Evolutionary conservation across 2,329 filamentous ascomycete species (phyloP), one percentile per base, ranked within the genome.

Genomic region (Aureobasidium subglaciale): DNA sequence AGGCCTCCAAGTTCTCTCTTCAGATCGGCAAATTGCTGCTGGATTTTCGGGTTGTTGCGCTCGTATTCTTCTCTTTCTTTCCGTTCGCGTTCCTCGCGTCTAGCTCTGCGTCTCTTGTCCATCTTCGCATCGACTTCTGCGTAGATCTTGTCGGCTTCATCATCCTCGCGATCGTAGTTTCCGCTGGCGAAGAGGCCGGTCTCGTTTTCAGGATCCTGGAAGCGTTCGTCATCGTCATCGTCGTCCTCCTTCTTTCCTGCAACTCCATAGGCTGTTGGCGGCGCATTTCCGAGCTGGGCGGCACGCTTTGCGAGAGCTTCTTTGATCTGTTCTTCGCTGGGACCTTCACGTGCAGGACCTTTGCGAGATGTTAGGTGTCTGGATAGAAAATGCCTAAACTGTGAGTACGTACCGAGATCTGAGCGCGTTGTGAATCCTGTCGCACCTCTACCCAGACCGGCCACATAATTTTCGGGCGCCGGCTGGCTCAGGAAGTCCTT

Each of bases 381-480:
- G 35, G 4, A 32, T 18, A 13, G 48, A 41, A 10, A 18, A 18
- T 32, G 25, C 10, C 35, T 52, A 32, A 20, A 24, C 3, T 20
- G 48, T 41, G 35, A 41, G 48, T 40, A 52, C 48, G 27, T 52
- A 52, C 48, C 48, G 57, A 99, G 79, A 80, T 99, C 93, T 56
- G 92, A 97, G 66, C 95, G 85, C 37, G 93, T 99, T 15, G 93
- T 97, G 75, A 99, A 99, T 59, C 95, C 93, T 7, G 93, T 99
- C 20, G 95, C 95, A 74, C 93, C 93, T 79, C 95, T 88, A 73
- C 93, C 93, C 60, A 99, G 85, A 81, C 93, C 93, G 61, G 93
- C 93, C 61, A 99, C 92, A 63, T 80, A 80, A 69, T 80, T 80
- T 64, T 79, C 78, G 41, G 78, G 78, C 65, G 78, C 78, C 53